Conservation (phyloP, 2,329 filamentous ascomycete species). For the Remersonia thermophila region DNA sequence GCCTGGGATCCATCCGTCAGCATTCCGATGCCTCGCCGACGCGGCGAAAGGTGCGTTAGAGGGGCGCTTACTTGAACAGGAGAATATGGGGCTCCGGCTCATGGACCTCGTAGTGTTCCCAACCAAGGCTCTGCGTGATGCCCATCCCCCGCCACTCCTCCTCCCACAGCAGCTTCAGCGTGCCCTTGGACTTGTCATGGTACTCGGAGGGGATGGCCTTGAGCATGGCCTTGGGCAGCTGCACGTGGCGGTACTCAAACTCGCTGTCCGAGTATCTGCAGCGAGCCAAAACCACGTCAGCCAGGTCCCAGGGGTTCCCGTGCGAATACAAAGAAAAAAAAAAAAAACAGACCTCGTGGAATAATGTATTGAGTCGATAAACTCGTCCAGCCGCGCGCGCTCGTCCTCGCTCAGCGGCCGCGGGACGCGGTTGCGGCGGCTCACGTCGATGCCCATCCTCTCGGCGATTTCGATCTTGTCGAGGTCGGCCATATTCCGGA, state of each 20-base stretch:
- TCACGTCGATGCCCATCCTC: conserved; percentile 60
- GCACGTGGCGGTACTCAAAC: conserved; percentile 95
- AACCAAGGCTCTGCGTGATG: conserved; percentile 94
- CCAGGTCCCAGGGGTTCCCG: too few relatives aligned
- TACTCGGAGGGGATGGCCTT: conserved; percentile 84
- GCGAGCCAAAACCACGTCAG: too few relatives aligned
- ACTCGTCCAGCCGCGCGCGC: conserved; percentile 76
- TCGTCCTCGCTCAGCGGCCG: conserved; percentile 70
- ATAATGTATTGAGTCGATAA: conserved; percentile 88
- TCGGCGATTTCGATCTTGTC: conserved; percentile 18
- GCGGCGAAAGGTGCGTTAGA: conserved; percentile 1
- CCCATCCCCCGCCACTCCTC: conserved; percentile 96
- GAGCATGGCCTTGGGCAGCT: conserved; percentile 95
- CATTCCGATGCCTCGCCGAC: too few relatives aligned
- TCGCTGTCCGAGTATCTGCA: conserved; percentile 80
- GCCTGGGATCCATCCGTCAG: conserved; percentile 35
- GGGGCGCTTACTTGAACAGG: conserved; percentile 73
- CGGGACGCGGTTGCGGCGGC: conserved; percentile 75
- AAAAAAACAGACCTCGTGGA: conserved; percentile 58
- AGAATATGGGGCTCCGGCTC: conserved; percentile 97
- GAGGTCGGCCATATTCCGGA: too few relatives aligned
- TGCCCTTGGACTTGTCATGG: conserved; percentile 58
- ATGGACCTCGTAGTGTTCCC: conserved; percentile 99
- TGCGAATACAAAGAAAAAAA: conserved; percentile 12
- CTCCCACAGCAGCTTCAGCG: conserved; percentile 92